Conservation (phyloP, 2,329 filamentous ascomycete genomes). For the Fusarium protoensiforme region DNA sequence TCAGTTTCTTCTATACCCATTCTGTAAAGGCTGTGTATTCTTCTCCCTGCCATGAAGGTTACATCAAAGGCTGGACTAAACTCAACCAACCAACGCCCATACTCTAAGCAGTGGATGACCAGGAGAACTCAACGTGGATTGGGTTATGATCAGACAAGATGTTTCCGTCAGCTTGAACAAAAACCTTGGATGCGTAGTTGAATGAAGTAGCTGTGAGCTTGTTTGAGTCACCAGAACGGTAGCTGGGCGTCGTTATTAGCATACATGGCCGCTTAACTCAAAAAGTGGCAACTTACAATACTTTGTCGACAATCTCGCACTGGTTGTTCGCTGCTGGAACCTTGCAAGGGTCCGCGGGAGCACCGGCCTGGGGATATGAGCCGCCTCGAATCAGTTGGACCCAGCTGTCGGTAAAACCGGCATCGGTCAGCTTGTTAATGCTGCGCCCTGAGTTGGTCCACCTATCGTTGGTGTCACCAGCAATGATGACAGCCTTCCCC, state of each 20-base stretch:
- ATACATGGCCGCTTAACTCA: neutral
- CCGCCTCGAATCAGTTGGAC: slow-evolving; percentile 64
- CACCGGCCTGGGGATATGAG: slow-evolving; percentile 55
- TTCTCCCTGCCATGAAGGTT: neutral
- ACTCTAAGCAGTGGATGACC: neutral
- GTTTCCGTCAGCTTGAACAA: slow-evolving; percentile 66
- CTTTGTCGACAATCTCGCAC: slow-evolving; percentile 76
- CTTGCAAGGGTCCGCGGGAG: slow-evolving; percentile 57
- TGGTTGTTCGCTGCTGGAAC: slow-evolving; percentile 64
- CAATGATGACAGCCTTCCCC: slow-evolving; percentile 72
- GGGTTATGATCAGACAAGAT: slow-evolving; percentile 75
- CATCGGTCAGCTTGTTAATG: slow-evolving; percentile 61
- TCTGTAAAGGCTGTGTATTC: too few species aligned
- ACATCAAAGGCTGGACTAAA: neutral
- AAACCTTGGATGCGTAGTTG: slow-evolving; percentile 65
- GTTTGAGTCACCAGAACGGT: slow-evolving; percentile 61
- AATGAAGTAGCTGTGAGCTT: slow-evolving; percentile 60
- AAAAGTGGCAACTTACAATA: slow-evolving; percentile 53
- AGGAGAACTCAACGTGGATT: slow-evolving; percentile 65
- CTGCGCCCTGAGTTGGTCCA: slow-evolving; percentile 62
- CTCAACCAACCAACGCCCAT: neutral
- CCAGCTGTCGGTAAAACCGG: slow-evolving; percentile 69
- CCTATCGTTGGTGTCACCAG: slow-evolving; percentile 73
- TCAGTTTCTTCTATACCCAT: too few species aligned
- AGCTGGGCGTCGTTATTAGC: slow-evolving; percentile 42